Percentiles rank a stretch among this genome's conserved stretches.
These are phyloP conservation scores for Blastosporella zonata DNA, from an alignment of 1,284 basidiomycete species.

Conservation along the genomic window DNA sequence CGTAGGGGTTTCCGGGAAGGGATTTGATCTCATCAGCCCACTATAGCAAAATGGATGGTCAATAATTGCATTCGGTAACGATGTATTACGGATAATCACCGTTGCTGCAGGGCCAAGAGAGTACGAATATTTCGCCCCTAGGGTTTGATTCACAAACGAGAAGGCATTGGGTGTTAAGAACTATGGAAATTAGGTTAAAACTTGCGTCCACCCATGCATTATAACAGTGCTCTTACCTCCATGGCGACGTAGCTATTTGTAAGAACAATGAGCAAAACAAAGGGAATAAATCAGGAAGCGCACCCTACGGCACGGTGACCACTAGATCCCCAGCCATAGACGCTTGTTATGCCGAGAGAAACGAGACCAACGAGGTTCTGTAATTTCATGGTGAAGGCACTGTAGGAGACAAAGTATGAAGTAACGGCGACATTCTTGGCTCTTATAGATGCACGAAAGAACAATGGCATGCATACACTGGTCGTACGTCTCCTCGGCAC, in stretches of 20 bases:
- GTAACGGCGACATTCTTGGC: background rate
- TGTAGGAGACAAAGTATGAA: too few species aligned
- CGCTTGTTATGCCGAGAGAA: conserved; percentile 17
- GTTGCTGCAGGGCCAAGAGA: conserved; percentile 45
- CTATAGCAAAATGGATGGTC: conserved; percentile 22
- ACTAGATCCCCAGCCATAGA: conserved; percentile 39
- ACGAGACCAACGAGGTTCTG: conserved; percentile 9
- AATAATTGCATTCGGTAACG: background rate
- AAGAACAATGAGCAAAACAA: background rate
- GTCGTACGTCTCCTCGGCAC: conserved; percentile 16
- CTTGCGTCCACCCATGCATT: background rate
- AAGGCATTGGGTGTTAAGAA: conserved; percentile 45
- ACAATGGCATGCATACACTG: too few species aligned
- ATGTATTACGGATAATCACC: conserved; percentile 24
- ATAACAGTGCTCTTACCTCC: conserved; percentile 22
- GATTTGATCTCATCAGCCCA: conserved; percentile 46
- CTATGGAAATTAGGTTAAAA: conserved; percentile 23
- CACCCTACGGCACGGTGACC: conserved; percentile 43
- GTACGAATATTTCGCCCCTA: conserved; percentile 37
- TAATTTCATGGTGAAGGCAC: conserved; percentile 12
- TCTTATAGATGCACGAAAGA: background rate
- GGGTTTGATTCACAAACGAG: conserved; percentile 40
- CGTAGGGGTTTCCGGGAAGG: conserved; percentile 28
- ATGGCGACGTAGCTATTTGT: conserved; percentile 35
- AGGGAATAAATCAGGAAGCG: conserved; percentile 5